Percentiles rank a stretch among this genome's conserved stretches.
phyloP scores from a whole-genome alignment of 2,329 filamentous ascomycete species.

The Pseudocercospora musae region DNA sequence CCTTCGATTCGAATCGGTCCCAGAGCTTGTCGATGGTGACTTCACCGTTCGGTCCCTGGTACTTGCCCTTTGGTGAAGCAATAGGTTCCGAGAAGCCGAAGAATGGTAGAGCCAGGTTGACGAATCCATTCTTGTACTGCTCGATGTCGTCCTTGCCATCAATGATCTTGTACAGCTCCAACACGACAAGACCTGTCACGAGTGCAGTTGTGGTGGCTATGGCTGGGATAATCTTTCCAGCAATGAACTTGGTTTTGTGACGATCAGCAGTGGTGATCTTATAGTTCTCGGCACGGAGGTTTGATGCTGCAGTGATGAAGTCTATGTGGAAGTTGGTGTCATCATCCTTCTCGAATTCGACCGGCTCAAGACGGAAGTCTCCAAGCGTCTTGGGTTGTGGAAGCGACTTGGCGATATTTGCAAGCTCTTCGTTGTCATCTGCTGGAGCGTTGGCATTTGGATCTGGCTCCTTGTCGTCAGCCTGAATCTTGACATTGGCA shows the following conservation, averaged over 20 bases:
- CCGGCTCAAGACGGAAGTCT: constrained; percentile 83
- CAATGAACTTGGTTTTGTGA: constrained; percentile 99
- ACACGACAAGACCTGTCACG: constrained; percentile 85
- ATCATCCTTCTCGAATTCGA: constrained; percentile 98
- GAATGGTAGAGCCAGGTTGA: constrained; percentile 94
- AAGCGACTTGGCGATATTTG: constrained; percentile 67
- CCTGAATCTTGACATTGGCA: constrained; percentile 91
- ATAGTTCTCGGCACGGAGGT: constrained; percentile 95
- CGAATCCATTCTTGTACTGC: constrained; percentile 98
- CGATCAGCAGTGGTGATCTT: constrained; percentile 89
- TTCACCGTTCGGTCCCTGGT: constrained; percentile 72
- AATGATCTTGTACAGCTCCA: constrained; percentile 94
- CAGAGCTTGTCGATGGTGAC: constrained; percentile 92
- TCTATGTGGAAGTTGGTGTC: constrained; percentile 98
- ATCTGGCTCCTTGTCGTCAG: constrained; percentile 90
- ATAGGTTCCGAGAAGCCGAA: constrained; percentile 98
- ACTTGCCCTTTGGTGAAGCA: constrained; percentile 86
- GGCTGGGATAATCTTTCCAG: constrained; percentile 97
- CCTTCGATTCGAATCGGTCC: constrained; percentile 89
- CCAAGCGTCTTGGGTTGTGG: constrained; percentile 77
- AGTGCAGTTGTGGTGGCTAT: constrained; percentile 96
- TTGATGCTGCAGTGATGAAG: constrained; percentile 96
- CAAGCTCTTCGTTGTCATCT: constrained; percentile 73
- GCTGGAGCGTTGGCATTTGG: constrained; percentile 64
- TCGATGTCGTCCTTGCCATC: constrained; percentile 96